Percentiles rank a stretch among this genome's conserved stretches.
Evolutionary conservation across 495 filamentous ascomycete species (phyloP).

Genomic region (Xanthoparmelia taractica): DNA sequence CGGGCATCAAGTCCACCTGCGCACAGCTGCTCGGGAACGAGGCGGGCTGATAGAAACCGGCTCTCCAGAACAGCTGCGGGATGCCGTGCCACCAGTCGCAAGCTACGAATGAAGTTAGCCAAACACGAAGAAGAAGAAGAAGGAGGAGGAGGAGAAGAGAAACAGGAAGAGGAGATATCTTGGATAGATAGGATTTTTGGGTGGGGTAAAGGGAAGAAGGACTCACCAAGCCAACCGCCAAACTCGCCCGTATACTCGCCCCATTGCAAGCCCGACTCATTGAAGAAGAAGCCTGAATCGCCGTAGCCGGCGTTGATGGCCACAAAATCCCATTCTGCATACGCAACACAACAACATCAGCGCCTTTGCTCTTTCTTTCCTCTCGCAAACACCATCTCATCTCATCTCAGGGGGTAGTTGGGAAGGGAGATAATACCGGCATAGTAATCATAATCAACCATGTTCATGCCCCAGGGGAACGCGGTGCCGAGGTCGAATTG

Average conservation of each 20-base stretch:
- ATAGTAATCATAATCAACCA: constrained; percentile 25
- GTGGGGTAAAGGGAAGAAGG: neutral
- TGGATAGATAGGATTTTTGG: too few species aligned
- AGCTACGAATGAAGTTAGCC: constrained; percentile 27
- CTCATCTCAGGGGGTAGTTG: too few species aligned
- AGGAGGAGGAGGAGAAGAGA: neutral
- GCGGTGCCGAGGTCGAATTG: constrained; percentile 33
- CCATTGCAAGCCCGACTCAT: constrained; percentile 31
- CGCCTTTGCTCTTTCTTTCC: neutral
- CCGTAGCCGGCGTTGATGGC: constrained; percentile 39
- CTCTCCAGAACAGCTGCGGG: constrained; percentile 48
- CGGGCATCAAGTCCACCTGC: constrained; percentile 33
- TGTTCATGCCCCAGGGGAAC: constrained; percentile 37
- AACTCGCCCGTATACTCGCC: constrained; percentile 28
- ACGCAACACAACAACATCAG: neutral
- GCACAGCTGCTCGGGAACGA: constrained; percentile 40
- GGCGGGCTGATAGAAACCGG: constrained; percentile 26
- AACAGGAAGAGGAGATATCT: neutral
- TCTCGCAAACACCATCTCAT: neutral
- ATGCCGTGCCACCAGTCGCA: constrained; percentile 50
- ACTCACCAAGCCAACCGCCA: constrained; percentile 45
- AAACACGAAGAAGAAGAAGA: too few species aligned
- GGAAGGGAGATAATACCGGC: too few species aligned
- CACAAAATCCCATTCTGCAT: constrained; percentile 29
- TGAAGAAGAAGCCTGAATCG: constrained; percentile 36